Evolutionary conservation across 2,329 filamentous ascomycete genomes (phyloP), one percentile per base, ranked within the genome.

Genomic region (Fusarium piperis): DNA sequence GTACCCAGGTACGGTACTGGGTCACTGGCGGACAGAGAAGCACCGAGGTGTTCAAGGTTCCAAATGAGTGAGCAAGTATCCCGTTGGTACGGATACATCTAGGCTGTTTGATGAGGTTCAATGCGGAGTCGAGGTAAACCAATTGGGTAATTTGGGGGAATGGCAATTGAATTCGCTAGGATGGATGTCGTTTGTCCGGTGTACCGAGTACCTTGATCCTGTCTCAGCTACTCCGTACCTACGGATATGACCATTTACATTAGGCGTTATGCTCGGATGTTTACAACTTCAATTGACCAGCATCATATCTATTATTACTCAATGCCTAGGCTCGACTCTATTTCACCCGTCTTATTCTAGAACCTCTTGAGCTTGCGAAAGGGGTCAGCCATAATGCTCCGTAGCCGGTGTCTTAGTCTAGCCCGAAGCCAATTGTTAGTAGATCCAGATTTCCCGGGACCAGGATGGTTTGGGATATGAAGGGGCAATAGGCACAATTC

Each of bases 371-470:
- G 36, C 20, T 36, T 32, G n/a, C 33, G 41, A 39, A 36, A 55
- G 51, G 30, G 56, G 44, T 28, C 23, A 28, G 36, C 38, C 13
- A 39, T 58, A 16, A 46, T 39, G 51, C 23, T 53, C 36, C 36
- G 32, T 57, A 12, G 59, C 16, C 30, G 39, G 18, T 18, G 44
- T 30, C 23, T 32, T 38, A 36, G 30, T 23, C 26, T 33, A 28
- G 18, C 33, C 44, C 23, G 18, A 56, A n/a, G 13, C 36, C 36
- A 56, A 39, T 44, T 56, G 39, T 33, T 26, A 20, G 59, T 60
- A 69, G 69, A 66, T 72, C 65, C 65, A 51, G 65, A 70, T 72
- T 70, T 72, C 69, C 57, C 35, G n/a, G 10, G 41, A 56, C 33
- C 28, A 58, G 52, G 55, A 59, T 62, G 20, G 48, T 48, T 39